Percentiles rank a stretch among this genome's conserved stretches.
phyloP scores from a whole-genome alignment of 345 rosid species.

The Litchi chinensis region DNA sequence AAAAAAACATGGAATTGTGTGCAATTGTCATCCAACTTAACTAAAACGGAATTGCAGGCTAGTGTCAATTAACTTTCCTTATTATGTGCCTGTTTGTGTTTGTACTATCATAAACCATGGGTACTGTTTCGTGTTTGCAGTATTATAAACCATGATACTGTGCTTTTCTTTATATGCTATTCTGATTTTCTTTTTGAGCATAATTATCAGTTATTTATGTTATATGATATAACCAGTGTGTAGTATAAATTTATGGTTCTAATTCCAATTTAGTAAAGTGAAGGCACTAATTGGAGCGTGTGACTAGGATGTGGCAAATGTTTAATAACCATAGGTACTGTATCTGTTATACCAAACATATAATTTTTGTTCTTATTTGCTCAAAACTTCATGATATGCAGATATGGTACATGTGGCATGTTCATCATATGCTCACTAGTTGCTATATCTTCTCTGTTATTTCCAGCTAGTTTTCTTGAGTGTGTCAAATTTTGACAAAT shows the following conservation, averaged over 20 bases:
- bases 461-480: neutral
- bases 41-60: neutral
- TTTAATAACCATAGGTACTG: neutral
- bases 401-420: neutral
- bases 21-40: too few relatives aligned
- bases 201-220: neutral
- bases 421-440: neutral
- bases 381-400: neutral
- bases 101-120: neutral
- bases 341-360: neutral
- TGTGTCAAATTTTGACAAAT: neutral
- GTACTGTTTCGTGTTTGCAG: too few relatives aligned
- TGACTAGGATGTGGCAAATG: neutral
- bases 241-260: neutral
- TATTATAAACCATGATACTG: neutral
- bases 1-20: too few relatives aligned
- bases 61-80: neutral
- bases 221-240: neutral
- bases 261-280: neutral
- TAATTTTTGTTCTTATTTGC: too few relatives aligned
- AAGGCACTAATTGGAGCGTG: neutral
- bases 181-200: neutral
- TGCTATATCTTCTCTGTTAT: neutral
- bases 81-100: neutral
- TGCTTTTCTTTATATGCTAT: neutral